Percentiles rank a stretch among this genome's conserved stretches.
These are phyloP conservation scores for Annona cherimola DNA, from an alignment of 164 flowering plant genomes.

Conservation along the genomic window DNA sequence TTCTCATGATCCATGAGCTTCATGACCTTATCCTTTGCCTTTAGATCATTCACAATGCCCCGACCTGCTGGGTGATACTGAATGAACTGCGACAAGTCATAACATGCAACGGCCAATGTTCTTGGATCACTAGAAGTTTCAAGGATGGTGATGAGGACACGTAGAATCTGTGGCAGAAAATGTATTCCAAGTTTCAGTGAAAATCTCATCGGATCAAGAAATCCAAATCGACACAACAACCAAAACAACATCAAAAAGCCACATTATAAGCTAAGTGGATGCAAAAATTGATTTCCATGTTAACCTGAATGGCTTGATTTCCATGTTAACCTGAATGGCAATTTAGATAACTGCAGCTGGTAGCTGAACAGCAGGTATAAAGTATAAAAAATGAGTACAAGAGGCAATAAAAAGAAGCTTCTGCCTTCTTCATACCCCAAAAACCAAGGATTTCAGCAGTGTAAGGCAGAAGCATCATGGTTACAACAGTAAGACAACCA, in stretches of 20 bases:
- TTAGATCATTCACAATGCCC: constrained; percentile 70
- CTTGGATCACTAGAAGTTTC: constrained; percentile 84
- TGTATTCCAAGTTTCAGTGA: not conserved
- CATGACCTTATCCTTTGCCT: constrained; percentile 93
- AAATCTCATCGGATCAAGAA: not conserved
- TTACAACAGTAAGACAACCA: not conserved
- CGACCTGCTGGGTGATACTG: constrained; percentile 87
- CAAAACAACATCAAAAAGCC: too few species aligned
- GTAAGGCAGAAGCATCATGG: not conserved
- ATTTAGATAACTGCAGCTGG: too few species aligned
- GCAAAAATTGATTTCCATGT: too few species aligned
- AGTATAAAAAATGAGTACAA: too few species aligned
- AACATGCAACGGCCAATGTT: constrained; percentile 88
- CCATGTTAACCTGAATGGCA: too few species aligned
- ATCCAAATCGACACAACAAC: not conserved
- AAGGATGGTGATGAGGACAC: constrained; percentile 88
- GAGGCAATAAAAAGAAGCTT: not conserved
- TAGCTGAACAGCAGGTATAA: too few species aligned
- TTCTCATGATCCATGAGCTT: constrained; percentile 88
- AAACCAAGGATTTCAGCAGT: not conserved
- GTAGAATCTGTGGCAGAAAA: constrained; percentile 49
- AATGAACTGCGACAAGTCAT: constrained; percentile 88
- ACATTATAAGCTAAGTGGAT: too few species aligned
- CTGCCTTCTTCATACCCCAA: not conserved
- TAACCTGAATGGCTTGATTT: too few species aligned